phyloP scores from a whole-genome alignment of 495 filamentous ascomycete species.

The Platismatia glauca region DNA sequence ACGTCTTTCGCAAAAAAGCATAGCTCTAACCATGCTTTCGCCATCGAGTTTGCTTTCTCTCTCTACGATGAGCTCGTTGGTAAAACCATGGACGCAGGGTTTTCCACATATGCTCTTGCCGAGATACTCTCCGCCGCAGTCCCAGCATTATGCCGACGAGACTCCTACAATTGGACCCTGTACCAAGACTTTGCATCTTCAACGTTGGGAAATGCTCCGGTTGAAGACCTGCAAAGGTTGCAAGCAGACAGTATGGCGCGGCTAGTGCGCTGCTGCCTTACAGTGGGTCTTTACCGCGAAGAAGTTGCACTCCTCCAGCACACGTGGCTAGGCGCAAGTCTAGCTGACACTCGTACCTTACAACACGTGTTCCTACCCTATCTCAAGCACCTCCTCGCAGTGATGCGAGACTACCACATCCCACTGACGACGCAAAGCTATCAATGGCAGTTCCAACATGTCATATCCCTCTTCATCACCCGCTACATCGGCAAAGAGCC shows the following conservation, averaged over 20 bases:
- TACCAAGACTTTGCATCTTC: too few species aligned
- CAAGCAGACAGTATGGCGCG: not conserved
- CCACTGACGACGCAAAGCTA: not conserved
- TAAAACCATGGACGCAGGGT: not conserved
- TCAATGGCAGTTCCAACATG: not conserved
- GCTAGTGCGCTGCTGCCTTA: not conserved
- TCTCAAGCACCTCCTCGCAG: not conserved
- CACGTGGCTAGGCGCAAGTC: not conserved
- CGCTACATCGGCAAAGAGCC: not conserved
- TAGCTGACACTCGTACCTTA: not conserved
- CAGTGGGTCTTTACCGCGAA: not conserved
- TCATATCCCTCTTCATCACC: not conserved
- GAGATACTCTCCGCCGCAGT: not conserved
- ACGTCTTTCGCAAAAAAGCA: not conserved
- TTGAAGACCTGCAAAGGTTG: not conserved
- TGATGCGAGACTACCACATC: not conserved
- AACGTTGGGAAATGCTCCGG: not conserved
- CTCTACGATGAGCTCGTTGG: not conserved
- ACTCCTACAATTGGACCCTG: not conserved
- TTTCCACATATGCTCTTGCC: not conserved
- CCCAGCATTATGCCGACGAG: not conserved
- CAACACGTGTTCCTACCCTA: not conserved
- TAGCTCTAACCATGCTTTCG: not conserved
- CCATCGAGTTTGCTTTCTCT: not conserved
- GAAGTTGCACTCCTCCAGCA: not conserved